Evolutionary conservation across 2,329 filamentous ascomycete species (phyloP).

Genomic region (Ceratocystis albifundus): DNA sequence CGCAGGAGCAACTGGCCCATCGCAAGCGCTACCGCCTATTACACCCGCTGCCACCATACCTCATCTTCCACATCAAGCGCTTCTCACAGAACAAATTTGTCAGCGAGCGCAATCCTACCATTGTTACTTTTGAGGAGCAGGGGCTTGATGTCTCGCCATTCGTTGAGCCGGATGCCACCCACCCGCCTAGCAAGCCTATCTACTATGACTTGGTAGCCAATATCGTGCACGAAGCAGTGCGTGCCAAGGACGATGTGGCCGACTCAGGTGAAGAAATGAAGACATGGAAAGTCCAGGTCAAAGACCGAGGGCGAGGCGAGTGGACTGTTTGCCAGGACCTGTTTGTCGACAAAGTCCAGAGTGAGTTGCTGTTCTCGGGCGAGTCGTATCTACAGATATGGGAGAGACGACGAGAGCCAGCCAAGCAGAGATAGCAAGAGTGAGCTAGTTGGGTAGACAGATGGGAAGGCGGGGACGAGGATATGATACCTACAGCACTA

Average conservation of each 20-base stretch:
- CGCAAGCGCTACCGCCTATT: constrained; percentile 80
- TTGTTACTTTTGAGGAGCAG: constrained; percentile 85
- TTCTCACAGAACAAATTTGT: constrained; percentile 97
- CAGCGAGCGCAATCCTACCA: constrained; percentile 88
- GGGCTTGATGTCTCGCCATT: constrained; percentile 79
- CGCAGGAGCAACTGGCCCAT: constrained; percentile 80
- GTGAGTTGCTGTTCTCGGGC: constrained; percentile 79
- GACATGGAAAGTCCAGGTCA: constrained; percentile 86
- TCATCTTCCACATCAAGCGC: constrained; percentile 91
- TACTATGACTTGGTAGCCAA: constrained; percentile 95
- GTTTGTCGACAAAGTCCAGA: constrained; percentile 80
- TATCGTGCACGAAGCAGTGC: constrained; percentile 75
- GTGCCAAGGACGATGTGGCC: constrained; percentile 69
- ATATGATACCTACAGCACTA: not conserved
- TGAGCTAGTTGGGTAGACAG: not conserved
- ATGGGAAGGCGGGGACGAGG: not conserved
- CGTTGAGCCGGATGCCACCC: constrained; percentile 69
- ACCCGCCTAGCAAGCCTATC: constrained; percentile 67
- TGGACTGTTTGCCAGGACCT: constrained; percentile 93
- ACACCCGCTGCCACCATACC: constrained; percentile 80
- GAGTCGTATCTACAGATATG: constrained; percentile 95
- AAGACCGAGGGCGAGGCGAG: constrained; percentile 67
- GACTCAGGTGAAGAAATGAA: constrained; percentile 78
- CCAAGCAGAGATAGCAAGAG: not conserved
- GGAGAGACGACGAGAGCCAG: constrained; percentile 59